These are phyloP conservation scores for Blastobotrys serpentis DNA, from an alignment of 1,139 yeast species.

Conservation along the genomic window DNA sequence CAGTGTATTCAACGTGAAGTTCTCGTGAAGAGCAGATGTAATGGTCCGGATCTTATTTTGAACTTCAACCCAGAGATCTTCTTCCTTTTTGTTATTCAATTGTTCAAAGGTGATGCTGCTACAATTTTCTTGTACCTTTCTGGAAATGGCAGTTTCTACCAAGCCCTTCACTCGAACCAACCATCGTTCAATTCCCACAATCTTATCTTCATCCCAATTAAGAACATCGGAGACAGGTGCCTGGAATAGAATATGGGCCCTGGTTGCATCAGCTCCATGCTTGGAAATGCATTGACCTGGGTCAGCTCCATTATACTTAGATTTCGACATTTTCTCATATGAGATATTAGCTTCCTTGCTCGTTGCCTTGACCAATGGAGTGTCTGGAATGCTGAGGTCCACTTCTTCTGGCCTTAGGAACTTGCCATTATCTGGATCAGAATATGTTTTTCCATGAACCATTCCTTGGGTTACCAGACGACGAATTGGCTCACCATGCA, in stretches of 20 bases:
- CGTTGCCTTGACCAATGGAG: slow-evolving; percentile 50
- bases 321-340: slow-evolving; percentile 93
- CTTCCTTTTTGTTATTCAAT: slow-evolving; percentile 10
- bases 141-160: slow-evolving; percentile 19
- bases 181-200: slow-evolving; percentile 88
- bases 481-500: slow-evolving; percentile 74
- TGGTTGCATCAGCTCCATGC: slow-evolving; percentile 91
- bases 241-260: slow-evolving; percentile 92
- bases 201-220: slow-evolving; percentile 87
- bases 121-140: not conserved
- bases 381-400: slow-evolving; percentile 40
- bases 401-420: slow-evolving; percentile 78
- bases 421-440: slow-evolving; percentile 68
- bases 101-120: slow-evolving; percentile 5
- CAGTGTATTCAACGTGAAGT: slow-evolving; percentile 74
- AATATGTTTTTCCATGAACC: slow-evolving; percentile 90
- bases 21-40: slow-evolving; percentile 57
- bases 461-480: slow-evolving; percentile 90
- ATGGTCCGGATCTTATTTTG: slow-evolving; percentile 53
- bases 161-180: slow-evolving; percentile 54
- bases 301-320: slow-evolving; percentile 91
- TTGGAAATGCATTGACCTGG: slow-evolving; percentile 72
- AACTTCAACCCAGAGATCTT: slow-evolving; percentile 53
- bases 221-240: slow-evolving; percentile 83
- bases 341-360: slow-evolving; percentile 55